A percentile compares a stretch with the other conserved stretches of the same genome.
These are phyloP conservation scores for Takashimella koratensis DNA, from an alignment of 1,284 basidiomycete species.

Conservation along the genomic window DNA sequence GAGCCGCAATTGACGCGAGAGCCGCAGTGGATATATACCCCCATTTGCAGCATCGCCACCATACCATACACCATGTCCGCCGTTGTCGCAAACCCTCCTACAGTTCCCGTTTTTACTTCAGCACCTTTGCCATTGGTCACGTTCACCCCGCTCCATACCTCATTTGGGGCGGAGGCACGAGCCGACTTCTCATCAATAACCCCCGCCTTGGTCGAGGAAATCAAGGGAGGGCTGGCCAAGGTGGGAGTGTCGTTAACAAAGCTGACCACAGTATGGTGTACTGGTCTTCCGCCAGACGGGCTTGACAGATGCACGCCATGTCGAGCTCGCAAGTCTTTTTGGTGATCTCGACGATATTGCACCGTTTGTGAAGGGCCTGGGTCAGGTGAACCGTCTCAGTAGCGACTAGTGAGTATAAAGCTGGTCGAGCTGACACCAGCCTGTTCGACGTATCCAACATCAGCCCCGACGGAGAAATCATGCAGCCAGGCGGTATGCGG, in stretches of 20 bases:
- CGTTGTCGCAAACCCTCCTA: neutral
- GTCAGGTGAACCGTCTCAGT: constrained; percentile 14
- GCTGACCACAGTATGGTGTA: neutral
- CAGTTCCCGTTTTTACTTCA: neutral
- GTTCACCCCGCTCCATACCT: neutral
- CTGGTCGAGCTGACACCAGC: constrained; percentile 4
- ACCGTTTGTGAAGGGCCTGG: neutral
- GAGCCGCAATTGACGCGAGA: no score
- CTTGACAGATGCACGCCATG: neutral
- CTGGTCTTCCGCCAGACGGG: neutral
- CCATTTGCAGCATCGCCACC: neutral
- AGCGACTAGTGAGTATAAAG: constrained; percentile 11
- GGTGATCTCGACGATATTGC: neutral
- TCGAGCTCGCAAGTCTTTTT: neutral
- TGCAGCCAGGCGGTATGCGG: constrained; percentile 17
- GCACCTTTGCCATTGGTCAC: neutral
- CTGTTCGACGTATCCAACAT: constrained; percentile 25
- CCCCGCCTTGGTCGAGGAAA: neutral
- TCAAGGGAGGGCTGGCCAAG: neutral
- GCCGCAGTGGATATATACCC: neutral
- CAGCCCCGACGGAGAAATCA: constrained; percentile 18
- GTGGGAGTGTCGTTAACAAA: neutral
- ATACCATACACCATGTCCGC: neutral
- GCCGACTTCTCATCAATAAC: neutral
- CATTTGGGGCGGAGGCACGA: neutral